Evolutionary conservation across 768 basidiomycete species (phyloP).

Genomic region (Termitomyces sp.): DNA sequence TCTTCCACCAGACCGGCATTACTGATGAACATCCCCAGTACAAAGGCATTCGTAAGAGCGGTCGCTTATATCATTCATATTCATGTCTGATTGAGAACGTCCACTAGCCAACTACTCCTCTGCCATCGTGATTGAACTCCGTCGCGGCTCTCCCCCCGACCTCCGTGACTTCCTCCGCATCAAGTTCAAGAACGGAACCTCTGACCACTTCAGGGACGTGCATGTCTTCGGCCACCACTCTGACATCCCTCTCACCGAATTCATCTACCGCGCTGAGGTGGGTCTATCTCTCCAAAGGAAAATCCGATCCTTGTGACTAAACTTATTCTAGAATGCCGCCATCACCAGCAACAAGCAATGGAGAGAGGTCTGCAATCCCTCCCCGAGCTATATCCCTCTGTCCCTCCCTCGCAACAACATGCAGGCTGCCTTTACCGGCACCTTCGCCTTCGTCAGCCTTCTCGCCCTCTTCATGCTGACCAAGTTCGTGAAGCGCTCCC

Average conservation of each 20-base stretch:
- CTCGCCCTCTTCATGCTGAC: conserved; percentile 32
- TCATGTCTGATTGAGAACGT: neutral
- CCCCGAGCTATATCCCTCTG: conserved; percentile 18
- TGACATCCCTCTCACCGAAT: conserved; percentile 80
- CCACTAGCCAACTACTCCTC: conserved; percentile 64
- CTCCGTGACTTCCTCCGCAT: conserved; percentile 78
- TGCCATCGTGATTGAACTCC: conserved; percentile 74
- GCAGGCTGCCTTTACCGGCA: conserved; percentile 30
- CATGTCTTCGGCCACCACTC: conserved; percentile 71
- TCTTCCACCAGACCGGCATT: conserved; percentile 76
- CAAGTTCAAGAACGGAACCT: conserved; percentile 82
- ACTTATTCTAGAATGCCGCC: conserved; percentile 36
- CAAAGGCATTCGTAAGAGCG: conserved; percentile 57
- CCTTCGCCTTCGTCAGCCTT: conserved; percentile 33
- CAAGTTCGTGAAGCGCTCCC: conserved; percentile 34
- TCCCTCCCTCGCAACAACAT: conserved; percentile 20
- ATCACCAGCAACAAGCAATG: conserved; percentile 54
- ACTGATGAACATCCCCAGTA: conserved; percentile 52
- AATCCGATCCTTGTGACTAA: neutral
- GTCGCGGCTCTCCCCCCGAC: conserved; percentile 69
- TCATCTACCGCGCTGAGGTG: conserved; percentile 80
- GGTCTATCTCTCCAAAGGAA: conserved; percentile 10
- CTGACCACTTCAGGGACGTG: conserved; percentile 55
- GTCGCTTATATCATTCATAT: neutral
- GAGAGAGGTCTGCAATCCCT: conserved; percentile 38